phyloP scores from a whole-genome alignment of 805 yeast species.

The Clavispora carvajalis region DNA sequence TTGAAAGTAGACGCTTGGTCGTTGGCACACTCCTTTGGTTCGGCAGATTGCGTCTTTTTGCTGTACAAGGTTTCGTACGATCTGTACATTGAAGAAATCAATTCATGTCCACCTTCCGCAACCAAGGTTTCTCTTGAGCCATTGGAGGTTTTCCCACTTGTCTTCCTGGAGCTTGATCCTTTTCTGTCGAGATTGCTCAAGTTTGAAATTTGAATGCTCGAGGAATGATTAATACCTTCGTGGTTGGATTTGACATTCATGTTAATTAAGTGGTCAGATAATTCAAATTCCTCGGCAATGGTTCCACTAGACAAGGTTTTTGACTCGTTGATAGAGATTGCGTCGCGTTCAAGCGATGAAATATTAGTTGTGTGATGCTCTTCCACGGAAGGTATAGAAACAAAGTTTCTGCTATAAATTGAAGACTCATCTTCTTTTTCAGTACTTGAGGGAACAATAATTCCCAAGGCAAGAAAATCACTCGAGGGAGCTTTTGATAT shows the following conservation, averaged over 20 bases:
- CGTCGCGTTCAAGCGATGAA: conserved; percentile 19
- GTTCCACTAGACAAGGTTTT: conserved; percentile 17
- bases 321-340: conserved; percentile 17
- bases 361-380: conserved; percentile 17
- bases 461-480: conserved; percentile 28
- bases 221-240: neutral
- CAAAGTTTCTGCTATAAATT: conserved; percentile 9
- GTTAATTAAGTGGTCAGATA: conserved; percentile 6
- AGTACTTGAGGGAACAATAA: conserved; percentile 5
- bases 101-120: conserved; percentile 11
- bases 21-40: neutral
- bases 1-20: conserved; percentile 7
- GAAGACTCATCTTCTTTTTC: neutral
- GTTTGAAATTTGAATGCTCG: neutral
- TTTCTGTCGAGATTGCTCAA: neutral
- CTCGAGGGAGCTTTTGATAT: conserved; percentile 20
- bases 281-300: conserved; percentile 14
- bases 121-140: conserved; percentile 25
- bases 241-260: conserved; percentile 4
- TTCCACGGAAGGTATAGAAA: conserved; percentile 17
- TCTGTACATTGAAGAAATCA: conserved; percentile 23
- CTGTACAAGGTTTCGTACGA: conserved; percentile 18
- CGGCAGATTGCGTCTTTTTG: conserved; percentile 1
- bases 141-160: conserved; percentile 1
- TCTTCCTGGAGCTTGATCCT: conserved; percentile 1